Conservation (phyloP, 805 yeast species). For the Schizosaccharomyces japonicus region DNA sequence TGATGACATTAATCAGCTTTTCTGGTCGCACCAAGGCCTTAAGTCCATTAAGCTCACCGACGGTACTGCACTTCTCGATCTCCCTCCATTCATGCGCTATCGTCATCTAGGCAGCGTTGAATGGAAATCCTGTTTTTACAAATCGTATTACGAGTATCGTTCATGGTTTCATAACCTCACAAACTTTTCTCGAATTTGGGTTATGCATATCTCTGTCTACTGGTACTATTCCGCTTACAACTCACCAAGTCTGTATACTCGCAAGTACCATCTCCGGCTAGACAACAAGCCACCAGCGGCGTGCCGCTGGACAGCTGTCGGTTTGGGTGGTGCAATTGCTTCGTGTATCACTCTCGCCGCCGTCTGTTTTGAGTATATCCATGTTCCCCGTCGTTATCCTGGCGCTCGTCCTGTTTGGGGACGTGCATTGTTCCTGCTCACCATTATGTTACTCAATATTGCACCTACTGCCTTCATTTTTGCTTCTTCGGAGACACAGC, state of each 20-base stretch:
- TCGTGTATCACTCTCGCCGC: conserved; percentile 61
- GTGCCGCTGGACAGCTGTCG: conserved; percentile 77
- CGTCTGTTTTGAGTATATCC: conserved; percentile 77
- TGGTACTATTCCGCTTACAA: conserved; percentile 93
- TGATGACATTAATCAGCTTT: conserved; percentile 94
- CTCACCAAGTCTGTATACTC: conserved; percentile 76
- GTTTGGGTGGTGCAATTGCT: conserved; percentile 83
- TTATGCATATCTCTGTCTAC: conserved; percentile 65
- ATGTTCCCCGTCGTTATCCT: conserved; percentile 95
- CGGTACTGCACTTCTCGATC: conserved; percentile 72
- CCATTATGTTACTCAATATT: conserved; percentile 46
- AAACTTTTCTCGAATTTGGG: conserved; percentile 95
- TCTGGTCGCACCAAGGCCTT: conserved; percentile 99
- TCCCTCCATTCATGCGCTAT: conserved; percentile 76
- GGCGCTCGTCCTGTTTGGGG: conserved; percentile 93
- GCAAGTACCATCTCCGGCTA: conserved; percentile 56
- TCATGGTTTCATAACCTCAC: conserved; percentile 92
- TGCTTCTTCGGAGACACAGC: conserved; percentile 37
- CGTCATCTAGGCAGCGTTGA: conserved; percentile 71
- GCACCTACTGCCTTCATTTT: conserved; percentile 73
- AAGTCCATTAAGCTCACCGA: conserved; percentile 76
- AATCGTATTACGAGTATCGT: conserved; percentile 85
- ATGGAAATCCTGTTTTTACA: conserved; percentile 81
- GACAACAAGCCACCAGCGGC: conserved; percentile 73
- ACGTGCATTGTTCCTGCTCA: conserved; percentile 51